Conservation (phyloP, 2,329 filamentous ascomycete genomes). For the Eurotiales sp. region DNA sequence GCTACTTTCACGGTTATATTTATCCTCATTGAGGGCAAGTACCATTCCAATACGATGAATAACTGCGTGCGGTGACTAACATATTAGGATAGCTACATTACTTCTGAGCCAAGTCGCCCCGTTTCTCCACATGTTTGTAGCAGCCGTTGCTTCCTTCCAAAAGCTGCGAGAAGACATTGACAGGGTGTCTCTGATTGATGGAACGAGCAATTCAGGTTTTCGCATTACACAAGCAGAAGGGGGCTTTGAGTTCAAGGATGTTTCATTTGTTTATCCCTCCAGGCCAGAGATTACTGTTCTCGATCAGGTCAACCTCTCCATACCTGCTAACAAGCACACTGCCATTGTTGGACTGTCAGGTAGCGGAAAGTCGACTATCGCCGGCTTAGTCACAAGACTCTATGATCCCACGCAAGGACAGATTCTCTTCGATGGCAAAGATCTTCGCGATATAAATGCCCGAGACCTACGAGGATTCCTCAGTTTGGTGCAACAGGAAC, state of each 20-base stretch:
- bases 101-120: conserved; percentile 38
- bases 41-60: no score
- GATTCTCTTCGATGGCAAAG: conserved; percentile 27
- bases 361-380: conserved; percentile 51
- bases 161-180: conserved; percentile 17
- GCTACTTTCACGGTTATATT: conserved; percentile 38
- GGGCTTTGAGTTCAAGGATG: conserved; percentile 21
- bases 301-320: conserved; percentile 27
- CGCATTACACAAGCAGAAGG: conserved; percentile 3
- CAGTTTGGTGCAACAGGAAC: conserved; percentile 50
- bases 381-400: conserved; percentile 33
- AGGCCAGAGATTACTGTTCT: conserved; percentile 34
- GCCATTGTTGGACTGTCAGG: conserved; percentile 50
- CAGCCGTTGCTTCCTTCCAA: conserved; percentile 17
- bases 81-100: conserved; percentile 26
- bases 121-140: conserved; percentile 29
- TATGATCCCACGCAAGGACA: conserved; percentile 33
- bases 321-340: conserved; percentile 35
- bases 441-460: conserved; percentile 31
- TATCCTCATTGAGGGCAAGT: conserved; percentile 34
- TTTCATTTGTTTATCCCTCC: conserved; percentile 32
- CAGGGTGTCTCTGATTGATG: conserved; percentile 18
- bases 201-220: conserved; percentile 5
- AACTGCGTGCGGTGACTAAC: conserved; percentile 14
- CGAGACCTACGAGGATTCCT: conserved; percentile 32